phyloP scores from a whole-genome alignment of 169 alveolate genomes.

The Eimeria nieschulzi region DNA sequence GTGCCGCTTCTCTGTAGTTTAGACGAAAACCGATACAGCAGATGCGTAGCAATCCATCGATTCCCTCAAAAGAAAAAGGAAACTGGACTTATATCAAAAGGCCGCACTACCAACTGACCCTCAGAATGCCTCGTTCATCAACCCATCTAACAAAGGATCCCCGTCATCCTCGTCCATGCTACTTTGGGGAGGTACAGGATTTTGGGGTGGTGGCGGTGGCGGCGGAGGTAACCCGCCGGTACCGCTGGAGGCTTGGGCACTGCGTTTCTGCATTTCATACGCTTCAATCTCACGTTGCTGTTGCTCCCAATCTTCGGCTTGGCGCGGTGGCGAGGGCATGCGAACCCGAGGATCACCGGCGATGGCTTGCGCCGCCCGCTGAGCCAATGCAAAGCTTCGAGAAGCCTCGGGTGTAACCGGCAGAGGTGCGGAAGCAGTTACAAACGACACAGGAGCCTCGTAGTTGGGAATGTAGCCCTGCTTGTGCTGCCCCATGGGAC shows the following conservation, averaged over 20 bases:
- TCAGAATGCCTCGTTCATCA: conserved; percentile 60
- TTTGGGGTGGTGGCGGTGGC: background rate
- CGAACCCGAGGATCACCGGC: conserved; percentile 45
- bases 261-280: conserved; percentile 42
- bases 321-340: conserved; percentile 43
- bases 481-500: conserved; percentile 57
- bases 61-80: too few relatives aligned
- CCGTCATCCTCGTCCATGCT: conserved; percentile 62
- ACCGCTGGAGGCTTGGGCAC: conserved; percentile 16
- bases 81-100: too few relatives aligned
- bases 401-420: conserved; percentile 48
- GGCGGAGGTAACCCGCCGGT: background rate
- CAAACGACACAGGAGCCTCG: conserved; percentile 53
- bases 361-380: conserved; percentile 53
- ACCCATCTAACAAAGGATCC: conserved; percentile 48
- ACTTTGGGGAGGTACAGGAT: background rate
- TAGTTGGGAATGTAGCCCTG: conserved; percentile 9
- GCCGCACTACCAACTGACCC: background rate
- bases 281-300: conserved; percentile 54
- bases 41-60: too few relatives aligned
- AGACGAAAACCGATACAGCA: too few relatives aligned
- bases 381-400: conserved; percentile 46
- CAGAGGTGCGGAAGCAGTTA: conserved; percentile 13
- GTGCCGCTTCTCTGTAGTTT: too few relatives aligned
- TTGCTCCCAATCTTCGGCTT: conserved; percentile 49